A percentile compares a stretch with the other conserved stretches of the same genome.
These are phyloP conservation scores for Macadamia integrifolia DNA, from an alignment of 164 flowering plant species.

Conservation along the genomic window DNA sequence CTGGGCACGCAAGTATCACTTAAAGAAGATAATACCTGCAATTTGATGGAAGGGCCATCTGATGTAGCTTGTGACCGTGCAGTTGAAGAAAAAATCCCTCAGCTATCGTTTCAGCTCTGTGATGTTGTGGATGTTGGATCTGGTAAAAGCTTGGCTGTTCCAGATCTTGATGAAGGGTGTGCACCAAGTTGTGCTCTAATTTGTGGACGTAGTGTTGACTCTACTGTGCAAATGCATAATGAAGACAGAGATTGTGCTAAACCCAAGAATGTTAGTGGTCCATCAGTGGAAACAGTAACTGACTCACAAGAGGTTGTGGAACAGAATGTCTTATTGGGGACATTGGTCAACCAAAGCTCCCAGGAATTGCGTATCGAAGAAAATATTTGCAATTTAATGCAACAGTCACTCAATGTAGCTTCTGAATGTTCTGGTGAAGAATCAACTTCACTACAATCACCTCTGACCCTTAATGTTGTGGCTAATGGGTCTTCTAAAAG, in stretches of 20 bases:
- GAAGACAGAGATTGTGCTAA: constrained; percentile 18
- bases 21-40: constrained; percentile 14
- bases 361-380: constrained; percentile 12
- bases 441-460: constrained; percentile 16
- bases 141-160: constrained; percentile 9
- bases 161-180: constrained; percentile 16
- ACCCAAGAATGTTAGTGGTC: not conserved
- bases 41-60: constrained; percentile 12
- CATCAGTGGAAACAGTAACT: constrained; percentile 1
- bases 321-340: constrained; percentile 11
- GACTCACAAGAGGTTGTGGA: constrained; percentile 6
- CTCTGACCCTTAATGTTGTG: constrained; percentile 11
- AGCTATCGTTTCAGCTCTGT: constrained; percentile 16
- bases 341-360: constrained; percentile 3
- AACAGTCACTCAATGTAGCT: constrained; percentile 10
- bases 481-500: constrained; percentile 13
- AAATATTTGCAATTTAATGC: constrained; percentile 12
- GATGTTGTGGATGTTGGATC: constrained; percentile 9
- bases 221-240: constrained; percentile 10
- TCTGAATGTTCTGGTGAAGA: constrained; percentile 19
- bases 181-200: constrained; percentile 12
- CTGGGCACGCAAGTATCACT: constrained; percentile 2
- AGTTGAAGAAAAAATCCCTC: constrained; percentile 17
- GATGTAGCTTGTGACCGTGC: constrained; percentile 15
- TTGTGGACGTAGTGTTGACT: constrained; percentile 18